These are phyloP conservation scores for Melanomma pulvis-pyrius DNA, from an alignment of 495 filamentous ascomycete species.

Conservation along the genomic window DNA sequence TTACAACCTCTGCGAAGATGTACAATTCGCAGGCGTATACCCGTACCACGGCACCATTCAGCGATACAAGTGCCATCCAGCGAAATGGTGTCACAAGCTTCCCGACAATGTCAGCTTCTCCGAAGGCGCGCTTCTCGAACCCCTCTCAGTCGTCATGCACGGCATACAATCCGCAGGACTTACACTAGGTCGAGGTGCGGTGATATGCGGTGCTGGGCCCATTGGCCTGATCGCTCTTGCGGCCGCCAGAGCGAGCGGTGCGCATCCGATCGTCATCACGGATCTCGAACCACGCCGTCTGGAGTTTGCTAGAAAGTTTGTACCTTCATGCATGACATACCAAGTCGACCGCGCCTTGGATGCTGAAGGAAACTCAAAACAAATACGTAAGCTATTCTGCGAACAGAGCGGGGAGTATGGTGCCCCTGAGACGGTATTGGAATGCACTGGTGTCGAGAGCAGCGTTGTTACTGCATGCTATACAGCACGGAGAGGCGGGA, in stretches of 20 bases:
- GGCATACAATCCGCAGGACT: slow-evolving; percentile 48
- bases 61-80: slow-evolving; percentile 58
- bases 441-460: slow-evolving; percentile 67
- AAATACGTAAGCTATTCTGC: slow-evolving; percentile 57
- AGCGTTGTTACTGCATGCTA: slow-evolving; percentile 61
- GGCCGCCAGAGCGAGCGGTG: slow-evolving; percentile 61
- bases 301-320: slow-evolving; percentile 61
- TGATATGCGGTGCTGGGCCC: slow-evolving; percentile 55
- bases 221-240: slow-evolving; percentile 56
- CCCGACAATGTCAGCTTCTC: slow-evolving; percentile 50
- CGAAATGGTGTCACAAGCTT: slow-evolving; percentile 54
- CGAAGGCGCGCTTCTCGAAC: slow-evolving; percentile 56
- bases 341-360: slow-evolving; percentile 52
- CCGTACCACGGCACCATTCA: slow-evolving; percentile 61
- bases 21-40: slow-evolving; percentile 59
- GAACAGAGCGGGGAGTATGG: slow-evolving; percentile 48
- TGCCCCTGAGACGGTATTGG: slow-evolving; percentile 60
- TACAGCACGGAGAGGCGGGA: slow-evolving; percentile 60
- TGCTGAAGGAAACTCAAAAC: slow-evolving; percentile 55
- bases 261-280: slow-evolving; percentile 65
- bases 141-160: slow-evolving; percentile 53
- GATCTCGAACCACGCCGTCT: slow-evolving; percentile 61
- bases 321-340: slow-evolving; percentile 58
- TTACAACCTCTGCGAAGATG: slow-evolving; percentile 55
- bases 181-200: slow-evolving; percentile 45